phyloP scores from a whole-genome alignment of 164 flowering plant species.

The Malania oleifera region DNA sequence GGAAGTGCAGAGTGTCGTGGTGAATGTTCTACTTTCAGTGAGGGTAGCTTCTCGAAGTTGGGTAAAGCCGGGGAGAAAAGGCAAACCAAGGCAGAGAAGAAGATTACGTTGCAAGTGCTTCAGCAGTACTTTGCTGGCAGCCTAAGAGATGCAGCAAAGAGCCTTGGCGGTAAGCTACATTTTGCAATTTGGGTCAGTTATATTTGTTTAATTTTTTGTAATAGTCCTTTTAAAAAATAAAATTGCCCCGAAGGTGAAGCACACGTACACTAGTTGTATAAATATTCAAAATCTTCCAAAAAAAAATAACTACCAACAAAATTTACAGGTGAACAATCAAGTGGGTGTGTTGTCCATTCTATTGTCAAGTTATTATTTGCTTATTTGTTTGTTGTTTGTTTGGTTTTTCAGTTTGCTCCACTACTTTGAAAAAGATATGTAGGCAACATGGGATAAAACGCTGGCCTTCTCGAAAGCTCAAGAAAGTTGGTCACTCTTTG shows the following conservation, averaged over 20 bases:
- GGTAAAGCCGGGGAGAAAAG: slow-evolving; percentile 27
- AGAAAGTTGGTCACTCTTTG: slow-evolving; percentile 47
- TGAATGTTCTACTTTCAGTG: slow-evolving; percentile 15
- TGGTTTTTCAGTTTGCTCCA: slow-evolving; percentile 42
- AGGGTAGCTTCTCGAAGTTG: slow-evolving; percentile 19
- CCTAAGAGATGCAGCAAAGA: slow-evolving; percentile 50
- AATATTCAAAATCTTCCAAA: no score
- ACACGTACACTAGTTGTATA: no score
- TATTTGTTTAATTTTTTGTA: no score
- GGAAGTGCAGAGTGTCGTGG: slow-evolving; percentile 1
- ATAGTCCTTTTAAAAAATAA: no score
- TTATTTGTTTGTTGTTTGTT: neutral
- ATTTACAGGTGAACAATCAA: no score
- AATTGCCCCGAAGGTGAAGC: no score
- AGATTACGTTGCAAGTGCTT: slow-evolving; percentile 39
- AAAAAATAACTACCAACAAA: no score
- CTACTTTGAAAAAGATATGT: slow-evolving; percentile 47
- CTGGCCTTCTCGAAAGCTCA: slow-evolving; percentile 53
- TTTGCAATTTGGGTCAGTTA: neutral
- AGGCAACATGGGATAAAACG: slow-evolving; percentile 42
- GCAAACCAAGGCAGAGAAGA: slow-evolving; percentile 33
- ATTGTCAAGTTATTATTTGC: neutral
- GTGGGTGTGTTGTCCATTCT: neutral
- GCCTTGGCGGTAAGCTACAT: slow-evolving; percentile 34
- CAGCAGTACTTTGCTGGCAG: slow-evolving; percentile 41